Evolutionary conservation across 2,329 filamentous ascomycete genomes (phyloP).

Genomic region (Xylariaceae sp.): DNA sequence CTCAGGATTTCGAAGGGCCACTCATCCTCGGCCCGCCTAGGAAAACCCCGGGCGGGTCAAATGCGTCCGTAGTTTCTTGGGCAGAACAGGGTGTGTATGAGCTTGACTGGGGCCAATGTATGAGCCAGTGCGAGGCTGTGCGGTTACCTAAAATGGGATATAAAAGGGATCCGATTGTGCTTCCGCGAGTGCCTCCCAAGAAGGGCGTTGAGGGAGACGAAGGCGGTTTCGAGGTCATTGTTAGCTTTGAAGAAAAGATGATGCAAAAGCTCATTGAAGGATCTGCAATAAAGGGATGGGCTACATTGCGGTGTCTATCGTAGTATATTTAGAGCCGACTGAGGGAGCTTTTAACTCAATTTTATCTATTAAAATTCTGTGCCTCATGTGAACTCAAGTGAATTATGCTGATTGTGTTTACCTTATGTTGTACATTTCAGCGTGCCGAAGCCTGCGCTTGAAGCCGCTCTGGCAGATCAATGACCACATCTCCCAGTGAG

Average conservation of each 20-base stretch:
- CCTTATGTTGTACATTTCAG: no score
- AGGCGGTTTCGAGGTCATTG: constrained; percentile 24
- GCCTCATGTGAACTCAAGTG: no score
- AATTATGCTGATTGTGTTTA: no score
- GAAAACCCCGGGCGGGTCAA: constrained; percentile 1
- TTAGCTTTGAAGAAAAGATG: constrained; percentile 18
- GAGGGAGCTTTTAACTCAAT: no score
- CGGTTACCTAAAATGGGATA: constrained; percentile 19
- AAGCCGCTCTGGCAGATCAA: no score
- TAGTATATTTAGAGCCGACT: no score
- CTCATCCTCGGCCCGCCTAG: constrained; percentile 7
- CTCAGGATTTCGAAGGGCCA: neutral
- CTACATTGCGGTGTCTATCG: constrained; percentile 19
- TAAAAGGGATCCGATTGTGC: constrained; percentile 26
- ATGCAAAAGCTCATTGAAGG: constrained; percentile 19
- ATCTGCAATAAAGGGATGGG: constrained; percentile 16
- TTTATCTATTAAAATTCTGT: no score
- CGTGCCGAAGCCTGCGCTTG: no score
- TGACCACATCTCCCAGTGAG: no score
- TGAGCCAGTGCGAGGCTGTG: constrained; percentile 27
- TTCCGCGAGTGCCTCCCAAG: constrained; percentile 27
- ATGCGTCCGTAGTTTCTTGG: constrained; percentile 31
- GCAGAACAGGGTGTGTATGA: constrained; percentile 25
- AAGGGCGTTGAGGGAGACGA: constrained; percentile 1
- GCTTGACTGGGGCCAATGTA: constrained; percentile 24